A percentile compares a stretch with the other conserved stretches of the same genome.
phyloP scores from a whole-genome alignment of 2,329 filamentous ascomycete genomes.

The Cercospora nicotianae region DNA sequence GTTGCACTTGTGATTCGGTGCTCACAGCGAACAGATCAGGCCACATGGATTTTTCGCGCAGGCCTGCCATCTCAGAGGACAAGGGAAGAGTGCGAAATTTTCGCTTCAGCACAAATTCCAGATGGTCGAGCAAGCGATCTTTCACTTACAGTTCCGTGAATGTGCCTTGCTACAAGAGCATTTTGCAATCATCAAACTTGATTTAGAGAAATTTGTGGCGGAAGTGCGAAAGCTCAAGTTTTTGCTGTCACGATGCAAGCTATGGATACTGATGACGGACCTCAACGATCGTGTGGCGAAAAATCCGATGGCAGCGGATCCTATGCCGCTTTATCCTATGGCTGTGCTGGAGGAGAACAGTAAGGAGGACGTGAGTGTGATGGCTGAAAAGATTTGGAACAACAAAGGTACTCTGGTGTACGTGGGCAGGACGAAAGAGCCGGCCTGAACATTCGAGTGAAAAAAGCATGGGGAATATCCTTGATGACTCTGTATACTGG shows the following conservation, averaged over 20 bases:
- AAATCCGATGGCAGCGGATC: background rate
- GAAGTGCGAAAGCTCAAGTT: background rate
- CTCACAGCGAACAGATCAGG: background rate
- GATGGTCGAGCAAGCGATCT: background rate
- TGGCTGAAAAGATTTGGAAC: background rate
- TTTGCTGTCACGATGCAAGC: background rate
- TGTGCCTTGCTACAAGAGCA: background rate
- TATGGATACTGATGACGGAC: background rate
- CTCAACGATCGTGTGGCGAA: background rate
- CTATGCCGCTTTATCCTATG: background rate
- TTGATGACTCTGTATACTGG: background rate
- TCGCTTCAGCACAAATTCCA: background rate
- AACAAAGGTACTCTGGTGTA: background rate
- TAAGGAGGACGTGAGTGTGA: background rate
- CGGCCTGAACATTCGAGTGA: background rate
- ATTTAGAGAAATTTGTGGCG: background rate
- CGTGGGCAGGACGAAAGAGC: background rate
- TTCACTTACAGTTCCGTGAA: background rate
- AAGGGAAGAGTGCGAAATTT: background rate
- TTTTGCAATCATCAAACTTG: background rate
- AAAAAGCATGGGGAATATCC: background rate
- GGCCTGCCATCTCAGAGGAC: background rate
- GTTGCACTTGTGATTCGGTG: background rate
- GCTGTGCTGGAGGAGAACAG: background rate
- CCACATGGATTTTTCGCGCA: background rate